Conservation (phyloP, 1,139 yeast genomes). For the Hansenula anomala region DNA sequence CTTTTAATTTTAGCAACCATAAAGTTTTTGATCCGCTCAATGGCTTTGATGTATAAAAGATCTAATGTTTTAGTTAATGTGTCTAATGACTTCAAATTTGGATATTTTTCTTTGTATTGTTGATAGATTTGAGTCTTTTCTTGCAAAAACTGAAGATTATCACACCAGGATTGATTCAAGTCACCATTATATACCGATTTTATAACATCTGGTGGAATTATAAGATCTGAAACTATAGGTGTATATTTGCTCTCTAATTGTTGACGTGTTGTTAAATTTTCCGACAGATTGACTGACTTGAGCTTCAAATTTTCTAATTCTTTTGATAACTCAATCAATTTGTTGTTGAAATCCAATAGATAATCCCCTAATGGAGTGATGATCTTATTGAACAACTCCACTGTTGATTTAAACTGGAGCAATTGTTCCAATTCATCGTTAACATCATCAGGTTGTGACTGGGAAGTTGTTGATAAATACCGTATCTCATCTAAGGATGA, state of each 20-base stretch:
- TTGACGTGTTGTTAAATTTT: conserved; percentile 52
- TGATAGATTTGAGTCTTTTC: conserved; percentile 51
- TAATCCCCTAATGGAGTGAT: conserved; percentile 17
- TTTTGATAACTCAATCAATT: conserved; percentile 52
- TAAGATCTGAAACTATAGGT: conserved; percentile 67
- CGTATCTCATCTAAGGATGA: conserved; percentile 21
- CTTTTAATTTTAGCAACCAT: conserved; percentile 59
- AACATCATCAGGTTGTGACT: conserved; percentile 6
- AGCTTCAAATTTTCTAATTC: conserved; percentile 54
- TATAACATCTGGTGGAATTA: conserved; percentile 68
- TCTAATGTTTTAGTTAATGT: conserved; percentile 9
- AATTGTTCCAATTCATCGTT: conserved; percentile 7
- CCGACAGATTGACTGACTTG: conserved; percentile 54
- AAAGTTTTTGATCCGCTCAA: conserved; percentile 74
- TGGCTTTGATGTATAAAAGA: conserved; percentile 17
- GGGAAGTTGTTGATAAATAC: conserved; percentile 10
- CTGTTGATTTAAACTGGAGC: conserved; percentile 9
- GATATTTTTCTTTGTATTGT: conserved; percentile 25
- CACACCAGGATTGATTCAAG: conserved; percentile 50
- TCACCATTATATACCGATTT: conserved; percentile 44
- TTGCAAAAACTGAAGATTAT: conserved; percentile 48
- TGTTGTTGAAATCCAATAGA: conserved; percentile 44
- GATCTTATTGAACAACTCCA: conserved; percentile 12
- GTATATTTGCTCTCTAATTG: conserved; percentile 53
- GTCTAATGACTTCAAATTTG: conserved; percentile 12